A percentile compares a stretch with the other conserved stretches of the same genome.
Conservation (phyloP, 306 rosid genomes). For the Quercus aquifolioides region DNA sequence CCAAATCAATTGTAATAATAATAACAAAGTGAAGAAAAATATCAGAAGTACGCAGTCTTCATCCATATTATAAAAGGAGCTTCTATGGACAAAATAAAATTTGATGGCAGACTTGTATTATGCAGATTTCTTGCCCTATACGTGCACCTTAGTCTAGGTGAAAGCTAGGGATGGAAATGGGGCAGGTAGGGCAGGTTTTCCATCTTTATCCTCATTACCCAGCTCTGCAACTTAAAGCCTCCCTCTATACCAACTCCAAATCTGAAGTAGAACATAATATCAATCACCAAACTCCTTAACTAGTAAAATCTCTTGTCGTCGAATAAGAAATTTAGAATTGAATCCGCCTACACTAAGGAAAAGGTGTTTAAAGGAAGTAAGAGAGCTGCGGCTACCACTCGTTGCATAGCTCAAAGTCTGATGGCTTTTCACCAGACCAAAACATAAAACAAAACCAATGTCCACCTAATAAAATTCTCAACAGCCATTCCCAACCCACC, state of each 20-base stretch:
- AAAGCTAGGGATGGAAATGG: not conserved
- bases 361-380: too few species aligned
- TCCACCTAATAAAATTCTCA: too few species aligned
- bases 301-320: too few species aligned
- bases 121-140: not conserved
- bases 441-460: too few species aligned
- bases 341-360: too few species aligned
- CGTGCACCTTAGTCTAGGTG: not conserved
- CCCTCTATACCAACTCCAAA: not conserved
- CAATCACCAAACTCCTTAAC: too few species aligned
- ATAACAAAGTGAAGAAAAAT: not conserved
- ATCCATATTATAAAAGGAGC: not conserved
- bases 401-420: too few species aligned
- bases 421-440: too few species aligned
- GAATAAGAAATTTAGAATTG: too few species aligned
- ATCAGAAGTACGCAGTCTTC: not conserved
- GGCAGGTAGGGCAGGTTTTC: not conserved
- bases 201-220: not conserved
- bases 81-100: not conserved
- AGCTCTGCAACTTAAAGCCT: not conserved
- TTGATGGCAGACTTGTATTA: not conserved
- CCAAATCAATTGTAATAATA: not conserved
- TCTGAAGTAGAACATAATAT: not conserved
- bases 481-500: too few species aligned
- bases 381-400: too few species aligned